Evolutionary conservation across 805 yeast genomes (phyloP).

Genomic region (Schizosaccharomyces octosporus): DNA sequence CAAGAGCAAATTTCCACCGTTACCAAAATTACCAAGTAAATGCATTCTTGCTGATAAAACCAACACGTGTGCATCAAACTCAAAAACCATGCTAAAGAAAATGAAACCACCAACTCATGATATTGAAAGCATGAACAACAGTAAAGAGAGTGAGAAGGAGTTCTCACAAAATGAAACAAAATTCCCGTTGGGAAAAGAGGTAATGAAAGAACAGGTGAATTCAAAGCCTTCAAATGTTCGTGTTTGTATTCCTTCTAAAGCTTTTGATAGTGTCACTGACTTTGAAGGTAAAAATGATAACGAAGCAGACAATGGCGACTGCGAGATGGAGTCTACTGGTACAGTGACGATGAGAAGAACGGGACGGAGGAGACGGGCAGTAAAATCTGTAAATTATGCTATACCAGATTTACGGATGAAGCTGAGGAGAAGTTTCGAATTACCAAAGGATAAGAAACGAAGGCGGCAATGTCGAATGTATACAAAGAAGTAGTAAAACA

Average conservation of each 20-base stretch:
- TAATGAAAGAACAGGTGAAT: background rate
- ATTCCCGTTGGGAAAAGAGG: background rate
- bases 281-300: background rate
- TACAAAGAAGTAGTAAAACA: too few species aligned
- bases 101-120: too few species aligned
- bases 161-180: background rate
- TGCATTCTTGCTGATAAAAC: too few species aligned
- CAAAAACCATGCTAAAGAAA: too few species aligned
- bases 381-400: conserved; percentile 31
- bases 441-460: conserved; percentile 15
- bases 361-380: conserved; percentile 4
- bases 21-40: too few species aligned
- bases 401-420: conserved; percentile 43
- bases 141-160: too few species aligned
- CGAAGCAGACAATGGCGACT: too few species aligned
- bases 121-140: too few species aligned
- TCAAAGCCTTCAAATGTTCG: background rate
- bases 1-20: too few species aligned
- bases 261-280: background rate
- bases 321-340: too few species aligned
- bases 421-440: conserved; percentile 38
- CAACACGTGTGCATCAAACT: too few species aligned
- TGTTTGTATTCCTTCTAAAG: background rate
- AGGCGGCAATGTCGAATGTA: conserved; percentile 9
- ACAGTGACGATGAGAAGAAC: background rate